phyloP scores from a whole-genome alignment of 106 monocot genomes.

The Dendrobium catenatum region DNA sequence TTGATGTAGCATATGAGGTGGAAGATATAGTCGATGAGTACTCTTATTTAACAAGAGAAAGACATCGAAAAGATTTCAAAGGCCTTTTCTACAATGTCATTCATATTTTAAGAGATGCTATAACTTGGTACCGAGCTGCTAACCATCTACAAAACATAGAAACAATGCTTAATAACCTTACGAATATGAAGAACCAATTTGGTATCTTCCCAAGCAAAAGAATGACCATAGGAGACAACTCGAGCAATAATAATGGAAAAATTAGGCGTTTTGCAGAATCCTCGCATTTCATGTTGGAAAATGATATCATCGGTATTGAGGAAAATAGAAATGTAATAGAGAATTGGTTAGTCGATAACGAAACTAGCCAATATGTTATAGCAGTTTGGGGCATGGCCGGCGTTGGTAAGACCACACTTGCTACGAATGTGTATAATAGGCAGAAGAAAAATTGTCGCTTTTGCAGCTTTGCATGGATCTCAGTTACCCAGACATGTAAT shows the following conservation, averaged over 20 bases:
- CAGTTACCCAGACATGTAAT: neutral
- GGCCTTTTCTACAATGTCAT: neutral
- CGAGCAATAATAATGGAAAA: no score
- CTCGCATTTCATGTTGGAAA: no score
- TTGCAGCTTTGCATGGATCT: neutral
- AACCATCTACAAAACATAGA: neutral
- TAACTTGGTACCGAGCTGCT: neutral
- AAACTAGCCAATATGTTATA: neutral
- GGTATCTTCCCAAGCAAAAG: neutral
- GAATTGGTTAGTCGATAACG: neutral
- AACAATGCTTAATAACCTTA: neutral
- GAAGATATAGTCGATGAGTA: slow-evolving; percentile 1
- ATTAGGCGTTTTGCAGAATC: neutral
- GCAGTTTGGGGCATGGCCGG: neutral
- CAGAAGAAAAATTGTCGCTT: neutral
- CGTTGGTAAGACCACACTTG: slow-evolving; percentile 6
- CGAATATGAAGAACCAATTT: neutral
- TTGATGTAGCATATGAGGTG: neutral
- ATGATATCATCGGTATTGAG: neutral
- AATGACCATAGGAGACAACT: no score
- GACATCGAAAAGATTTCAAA: neutral
- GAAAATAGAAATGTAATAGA: neutral
- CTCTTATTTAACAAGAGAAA: no score
- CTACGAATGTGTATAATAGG: neutral
- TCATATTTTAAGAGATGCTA: neutral